Evolutionary conservation across 2,329 filamentous ascomycete species (phyloP).

Genomic region (Clonostachys rosea): DNA sequence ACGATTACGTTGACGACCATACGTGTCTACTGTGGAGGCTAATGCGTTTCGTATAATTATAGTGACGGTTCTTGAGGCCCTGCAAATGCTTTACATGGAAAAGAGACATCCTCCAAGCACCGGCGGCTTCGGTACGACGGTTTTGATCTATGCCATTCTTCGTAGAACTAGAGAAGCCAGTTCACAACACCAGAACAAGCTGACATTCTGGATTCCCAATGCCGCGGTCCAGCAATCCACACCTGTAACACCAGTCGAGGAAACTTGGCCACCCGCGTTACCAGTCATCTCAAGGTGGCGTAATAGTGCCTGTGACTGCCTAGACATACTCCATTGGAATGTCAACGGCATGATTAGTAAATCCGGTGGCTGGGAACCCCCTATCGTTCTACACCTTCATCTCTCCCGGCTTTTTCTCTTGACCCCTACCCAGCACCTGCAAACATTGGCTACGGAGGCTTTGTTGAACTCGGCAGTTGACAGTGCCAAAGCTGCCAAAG

Average conservation of each 20-base stretch:
- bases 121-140: slow-evolving; percentile 24
- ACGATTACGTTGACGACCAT: neutral
- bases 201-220: slow-evolving; percentile 17
- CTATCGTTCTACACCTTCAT: slow-evolving; percentile 48
- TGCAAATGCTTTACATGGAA: slow-evolving; percentile 24
- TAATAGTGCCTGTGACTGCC: slow-evolving; percentile 32
- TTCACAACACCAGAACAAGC: slow-evolving; percentile 13
- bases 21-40: neutral
- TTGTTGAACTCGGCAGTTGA: neutral
- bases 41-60: neutral
- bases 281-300: slow-evolving; percentile 21
- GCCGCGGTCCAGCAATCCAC: slow-evolving; percentile 3
- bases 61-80: slow-evolving; percentile 13
- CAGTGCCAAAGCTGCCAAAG: neutral
- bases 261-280: slow-evolving; percentile 6
- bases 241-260: neutral
- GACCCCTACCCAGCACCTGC: slow-evolving; percentile 20
- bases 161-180: slow-evolving; percentile 21
- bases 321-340: slow-evolving; percentile 52
- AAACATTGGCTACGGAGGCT: neutral
- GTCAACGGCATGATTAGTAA: slow-evolving; percentile 44
- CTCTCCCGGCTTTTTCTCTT: slow-evolving; percentile 44
- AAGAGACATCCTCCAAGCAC: slow-evolving; percentile 19
- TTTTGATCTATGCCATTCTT: slow-evolving; percentile 26
- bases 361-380: slow-evolving; percentile 41